phyloP scores from a whole-genome alignment of 2,329 filamentous ascomycete species.

The Calonectria naviculata region DNA sequence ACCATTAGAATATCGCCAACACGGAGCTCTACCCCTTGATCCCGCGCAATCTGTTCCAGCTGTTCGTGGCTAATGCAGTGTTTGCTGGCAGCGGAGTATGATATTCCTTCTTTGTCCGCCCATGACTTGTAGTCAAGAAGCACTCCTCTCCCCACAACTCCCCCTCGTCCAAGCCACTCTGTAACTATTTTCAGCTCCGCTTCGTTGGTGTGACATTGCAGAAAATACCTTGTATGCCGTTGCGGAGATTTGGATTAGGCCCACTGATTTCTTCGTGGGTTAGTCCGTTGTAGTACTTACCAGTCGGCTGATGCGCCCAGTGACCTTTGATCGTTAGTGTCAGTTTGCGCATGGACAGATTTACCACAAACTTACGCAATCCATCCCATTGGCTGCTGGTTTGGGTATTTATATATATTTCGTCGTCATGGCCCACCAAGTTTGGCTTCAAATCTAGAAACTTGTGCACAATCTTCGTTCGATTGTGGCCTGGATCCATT shows the following conservation, averaged over 20 bases:
- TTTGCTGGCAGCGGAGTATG: neutral
- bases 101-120: neutral
- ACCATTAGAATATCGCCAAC: conserved; percentile 10
- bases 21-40: neutral
- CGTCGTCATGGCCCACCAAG: conserved; percentile 56
- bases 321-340: neutral
- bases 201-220: too few relatives aligned
- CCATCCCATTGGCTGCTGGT: conserved; percentile 67
- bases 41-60: neutral
- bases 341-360: neutral
- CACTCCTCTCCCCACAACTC: conserved; percentile 65
- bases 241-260: neutral
- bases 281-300: conserved; percentile 3
- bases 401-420: conserved; percentile 67
- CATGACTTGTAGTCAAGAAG: conserved; percentile 53
- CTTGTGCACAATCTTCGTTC: neutral
- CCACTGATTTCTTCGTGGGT: conserved; percentile 12
- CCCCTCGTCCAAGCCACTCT: conserved; percentile 60
- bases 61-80: conserved; percentile 5
- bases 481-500: conserved; percentile 1
- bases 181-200: neutral
- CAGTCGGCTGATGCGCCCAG: conserved; percentile 6
- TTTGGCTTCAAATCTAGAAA: conserved; percentile 8
- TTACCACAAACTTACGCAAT: conserved; percentile 43
- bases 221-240: conserved; percentile 4